Base-by-base conservation (phyloP, 805 yeast species). In the Grigorovia jiainica region DNA sequence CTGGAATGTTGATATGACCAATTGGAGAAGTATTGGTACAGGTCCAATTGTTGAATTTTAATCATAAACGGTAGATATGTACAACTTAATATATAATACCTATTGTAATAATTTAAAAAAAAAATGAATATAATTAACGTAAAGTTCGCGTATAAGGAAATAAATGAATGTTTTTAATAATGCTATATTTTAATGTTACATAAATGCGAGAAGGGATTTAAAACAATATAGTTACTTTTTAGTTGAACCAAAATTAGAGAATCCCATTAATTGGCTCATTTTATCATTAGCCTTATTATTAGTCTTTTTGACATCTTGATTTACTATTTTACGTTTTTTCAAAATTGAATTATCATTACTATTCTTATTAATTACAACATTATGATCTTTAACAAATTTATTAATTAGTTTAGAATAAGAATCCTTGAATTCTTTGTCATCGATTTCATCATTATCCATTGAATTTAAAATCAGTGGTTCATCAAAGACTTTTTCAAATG, bases 1-100 rank as follows among this genome's bases (percentile, higher is more conserved):
- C 38, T 89, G 89, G 87, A 86, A 82, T 54, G 73, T 87, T 3
- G 95, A 89, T 54, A 84, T 89, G 94, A 72, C 85, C 20, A 52
- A 58, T 11, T 89, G 97, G 97, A 72, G 82, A 55, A 73, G 79
- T 40, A 67, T 76, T 15, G 87, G 86, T 1, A 65, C 72, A 40
- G 87, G 87, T 2, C 79, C 84, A 3, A 56, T 72, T 4, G 65
- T 80, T 11, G 78, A 76, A 36, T 54, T 70, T 34, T 73, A 39
- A 36, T 24, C n/a, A 27, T 27, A n/a, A n/a, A n/a, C n/a, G n/a
- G 31, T 27, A 24, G 27, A 15, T 27, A 27, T 7, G n/a, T 27
- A 27, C n/a, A 27, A 27, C 6, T 13, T 27, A 27, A 13, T 27
- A 27, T 24, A 15, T 27, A 27, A 10, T 10, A 13, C n/a, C n/a